Conservation (phyloP, 306 rosid species). For the Pterocarpus macrocarpus region DNA sequence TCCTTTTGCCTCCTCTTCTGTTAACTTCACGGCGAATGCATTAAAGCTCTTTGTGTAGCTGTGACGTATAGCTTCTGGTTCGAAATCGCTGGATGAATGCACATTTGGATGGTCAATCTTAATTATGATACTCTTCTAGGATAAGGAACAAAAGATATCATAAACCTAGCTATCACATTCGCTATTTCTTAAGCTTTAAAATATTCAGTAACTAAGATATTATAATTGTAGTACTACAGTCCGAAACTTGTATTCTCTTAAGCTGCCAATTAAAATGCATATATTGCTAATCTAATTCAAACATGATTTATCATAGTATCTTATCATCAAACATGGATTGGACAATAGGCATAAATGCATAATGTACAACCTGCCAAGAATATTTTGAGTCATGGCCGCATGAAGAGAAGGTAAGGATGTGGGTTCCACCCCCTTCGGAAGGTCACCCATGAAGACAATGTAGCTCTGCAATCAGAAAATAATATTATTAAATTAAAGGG, state of each 20-base stretch:
- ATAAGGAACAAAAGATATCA: background rate
- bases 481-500: background rate
- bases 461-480: constrained; percentile 38
- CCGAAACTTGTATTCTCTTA: background rate
- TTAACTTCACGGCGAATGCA: constrained; percentile 51
- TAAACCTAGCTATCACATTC: too few species aligned
- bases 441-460: constrained; percentile 56
- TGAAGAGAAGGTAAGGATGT: constrained; percentile 45
- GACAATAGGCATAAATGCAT: background rate
- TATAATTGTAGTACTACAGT: background rate
- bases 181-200: background rate
- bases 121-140: background rate
- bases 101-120: background rate
- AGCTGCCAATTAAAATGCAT: background rate
- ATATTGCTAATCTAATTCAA: background rate
- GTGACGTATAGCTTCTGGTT: constrained; percentile 44
- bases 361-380: constrained; percentile 43
- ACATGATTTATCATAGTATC: background rate
- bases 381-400: constrained; percentile 44
- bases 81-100: constrained; percentile 2
- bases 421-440: constrained; percentile 38
- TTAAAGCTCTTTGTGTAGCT: constrained; percentile 55
- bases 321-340: background rate
- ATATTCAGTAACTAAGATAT: background rate
- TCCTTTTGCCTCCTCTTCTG: constrained; percentile 47